Evolutionary conservation across 176 grass and related monocot genomes (phyloP), one percentile per base, ranked within the genome.

Genomic region (Pharus latifolius): DNA sequence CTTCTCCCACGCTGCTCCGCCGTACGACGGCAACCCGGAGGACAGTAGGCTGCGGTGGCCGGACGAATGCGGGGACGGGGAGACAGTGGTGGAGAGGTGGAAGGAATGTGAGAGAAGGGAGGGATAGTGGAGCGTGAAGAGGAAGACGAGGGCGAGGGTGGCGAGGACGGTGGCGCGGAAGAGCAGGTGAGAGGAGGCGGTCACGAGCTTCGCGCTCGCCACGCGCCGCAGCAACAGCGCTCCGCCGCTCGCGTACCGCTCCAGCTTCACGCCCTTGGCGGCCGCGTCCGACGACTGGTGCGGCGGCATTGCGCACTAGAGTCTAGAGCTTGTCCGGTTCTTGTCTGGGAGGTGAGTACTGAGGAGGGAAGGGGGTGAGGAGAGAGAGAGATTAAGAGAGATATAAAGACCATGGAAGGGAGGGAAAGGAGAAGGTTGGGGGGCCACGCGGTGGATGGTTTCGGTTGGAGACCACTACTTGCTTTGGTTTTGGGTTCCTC

Each of bases 101-200:
- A 90, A 78, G 66, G 90, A 89, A 13, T 66, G 77, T 2, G 84
- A 87, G 3, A 97, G 94, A 20, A 92, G 94, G 24, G 89, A 86
- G n/a, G 86, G 93, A 83, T 92, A 90, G 68, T 90, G 89, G 7
- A 90, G 64, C 25, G 88, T 84, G 74, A 92, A 85, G 60, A 89
- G 72, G 65, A 85, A 76, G 43, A 92, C 78, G 59, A 92, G 88
- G 2, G 76, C 73, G 40, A 96, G 76, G 52, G 85, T 88, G 80
- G 88, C 67, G 28, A 91, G 76, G 50, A 96, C 65, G 75, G 77
- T 78, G 72, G 61, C 62, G 75, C 86, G 85, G 86, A 96, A 92
- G 58, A 87, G 81, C 44, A 92, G 70, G 63, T 79, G 64, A 53
- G 86, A 86, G 3, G 88, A 88, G 24, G 85, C 68, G 29, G 84